phyloP scores from a whole-genome alignment of 352 stramenopile genomes.

The Globisporangium abappressorium region DNA sequence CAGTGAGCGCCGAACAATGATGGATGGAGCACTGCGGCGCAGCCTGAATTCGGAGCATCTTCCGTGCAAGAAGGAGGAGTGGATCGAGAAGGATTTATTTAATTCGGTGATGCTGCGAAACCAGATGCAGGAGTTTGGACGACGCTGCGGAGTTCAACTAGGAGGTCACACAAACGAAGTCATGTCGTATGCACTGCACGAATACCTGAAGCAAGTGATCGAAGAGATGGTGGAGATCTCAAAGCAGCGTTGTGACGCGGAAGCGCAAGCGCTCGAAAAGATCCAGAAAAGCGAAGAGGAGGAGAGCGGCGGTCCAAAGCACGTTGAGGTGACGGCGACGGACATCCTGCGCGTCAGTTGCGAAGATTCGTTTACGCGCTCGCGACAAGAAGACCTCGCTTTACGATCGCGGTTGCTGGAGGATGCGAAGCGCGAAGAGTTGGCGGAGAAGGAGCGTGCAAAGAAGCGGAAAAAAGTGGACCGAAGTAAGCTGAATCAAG shows the following conservation, averaged over 20 bases:
- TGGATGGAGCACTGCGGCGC: slow-evolving; percentile 46
- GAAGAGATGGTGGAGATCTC: slow-evolving; percentile 85
- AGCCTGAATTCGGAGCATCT: slow-evolving; percentile 42
- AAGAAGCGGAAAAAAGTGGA: slow-evolving; percentile 89
- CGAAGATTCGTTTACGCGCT: slow-evolving; percentile 69
- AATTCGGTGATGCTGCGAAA: slow-evolving; percentile 51
- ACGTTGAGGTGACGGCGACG: slow-evolving; percentile 61
- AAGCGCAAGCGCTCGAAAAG: slow-evolving; percentile 44
- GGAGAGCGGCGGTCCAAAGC: slow-evolving; percentile 17
- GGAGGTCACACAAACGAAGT: slow-evolving; percentile 63
- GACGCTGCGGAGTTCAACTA: slow-evolving; percentile 51
- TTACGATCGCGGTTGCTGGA: slow-evolving; percentile 64
- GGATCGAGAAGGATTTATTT: slow-evolving; percentile 83
- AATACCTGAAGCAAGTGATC: slow-evolving; percentile 84
- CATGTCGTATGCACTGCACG: slow-evolving; percentile 80
- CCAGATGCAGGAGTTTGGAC: slow-evolving; percentile 53
- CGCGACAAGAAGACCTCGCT: slow-evolving; percentile 63
- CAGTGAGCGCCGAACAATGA: slow-evolving; percentile 77
- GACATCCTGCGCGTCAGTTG: slow-evolving; percentile 85
- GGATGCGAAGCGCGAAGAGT: slow-evolving; percentile 75
- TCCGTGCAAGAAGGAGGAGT: slow-evolving; percentile 72
- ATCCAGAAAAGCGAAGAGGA: slow-evolving; percentile 40
- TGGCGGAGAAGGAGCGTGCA: slow-evolving; percentile 68
- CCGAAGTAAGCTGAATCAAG: slow-evolving; percentile 67
- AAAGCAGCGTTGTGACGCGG: slow-evolving; percentile 65